A percentile compares a stretch with the other conserved stretches of the same genome.
Evolutionary conservation across 1,284 basidiomycete genomes (phyloP).

Genomic region (Anthracocystis walkeri): DNA sequence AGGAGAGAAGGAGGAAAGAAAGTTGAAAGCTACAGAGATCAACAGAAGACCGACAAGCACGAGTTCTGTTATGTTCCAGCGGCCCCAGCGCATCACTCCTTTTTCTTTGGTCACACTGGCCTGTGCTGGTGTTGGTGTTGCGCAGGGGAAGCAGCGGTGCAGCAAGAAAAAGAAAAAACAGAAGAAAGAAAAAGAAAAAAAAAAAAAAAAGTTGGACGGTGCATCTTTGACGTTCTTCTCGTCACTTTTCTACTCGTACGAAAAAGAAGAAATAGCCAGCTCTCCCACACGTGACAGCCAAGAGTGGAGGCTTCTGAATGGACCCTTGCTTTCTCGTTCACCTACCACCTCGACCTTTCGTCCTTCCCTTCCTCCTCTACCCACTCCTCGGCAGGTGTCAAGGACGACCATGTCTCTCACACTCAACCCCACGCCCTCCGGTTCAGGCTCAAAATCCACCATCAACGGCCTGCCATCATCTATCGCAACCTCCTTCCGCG

Average conservation of each 20-base stretch:
- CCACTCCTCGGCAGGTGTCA: not conserved
- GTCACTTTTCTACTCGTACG: constrained; percentile 9
- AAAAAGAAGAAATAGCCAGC: constrained; percentile 1
- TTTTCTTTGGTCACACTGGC: not conserved
- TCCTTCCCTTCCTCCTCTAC: not conserved
- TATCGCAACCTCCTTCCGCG: constrained; percentile 11
- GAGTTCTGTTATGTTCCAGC: constrained; percentile 15
- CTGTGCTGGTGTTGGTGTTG: not conserved
- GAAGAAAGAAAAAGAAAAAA: constrained; percentile 2
- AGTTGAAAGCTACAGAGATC: constrained; percentile 15
- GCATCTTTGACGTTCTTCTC: constrained; percentile 35
- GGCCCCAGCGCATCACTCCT: constrained; percentile 12
- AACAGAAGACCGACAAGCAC: constrained; percentile 24
- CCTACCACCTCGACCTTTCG: not conserved
- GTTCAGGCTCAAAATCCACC: not conserved
- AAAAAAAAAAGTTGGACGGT: constrained; percentile 17
- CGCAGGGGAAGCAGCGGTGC: not conserved
- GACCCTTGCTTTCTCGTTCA: constrained; percentile 5
- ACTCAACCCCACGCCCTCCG: constrained; percentile 11
- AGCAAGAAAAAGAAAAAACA: not conserved
- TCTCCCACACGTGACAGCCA: constrained; percentile 4
- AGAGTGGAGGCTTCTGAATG: constrained; percentile 20
- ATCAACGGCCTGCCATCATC: not conserved
- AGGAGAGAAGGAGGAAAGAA: constrained; percentile 3
- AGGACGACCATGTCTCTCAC: constrained; percentile 26